Percentiles rank a stretch among this genome's conserved stretches.
Evolutionary conservation across 257 asterid species (phyloP).

Genomic region (Nicotiana obtusifolia): DNA sequence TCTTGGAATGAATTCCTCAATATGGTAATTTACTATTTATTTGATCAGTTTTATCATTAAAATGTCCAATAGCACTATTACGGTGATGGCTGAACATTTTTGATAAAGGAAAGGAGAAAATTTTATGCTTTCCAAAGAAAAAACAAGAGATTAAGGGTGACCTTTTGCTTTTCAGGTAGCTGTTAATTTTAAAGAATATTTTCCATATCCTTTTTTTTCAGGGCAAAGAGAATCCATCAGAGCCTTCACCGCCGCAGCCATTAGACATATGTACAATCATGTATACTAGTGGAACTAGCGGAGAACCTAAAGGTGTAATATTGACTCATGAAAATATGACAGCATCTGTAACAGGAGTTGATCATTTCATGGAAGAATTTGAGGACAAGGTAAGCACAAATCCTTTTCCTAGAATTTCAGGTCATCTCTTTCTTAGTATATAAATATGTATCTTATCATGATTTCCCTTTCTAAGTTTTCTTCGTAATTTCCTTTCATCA

Average conservation of each 20-base stretch:
- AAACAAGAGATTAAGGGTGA: too few species aligned
- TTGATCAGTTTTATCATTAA: too few species aligned
- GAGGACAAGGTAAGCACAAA: conserved; percentile 66
- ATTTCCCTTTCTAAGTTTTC: background rate
- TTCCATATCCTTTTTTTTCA: conserved; percentile 8
- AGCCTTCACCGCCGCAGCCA: conserved; percentile 62
- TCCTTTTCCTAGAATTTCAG: background rate
- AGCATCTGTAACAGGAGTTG: conserved; percentile 61
- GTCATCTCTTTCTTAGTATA: background rate
- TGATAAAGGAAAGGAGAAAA: too few species aligned
- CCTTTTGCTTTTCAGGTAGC: background rate
- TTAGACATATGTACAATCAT: conserved; percentile 62
- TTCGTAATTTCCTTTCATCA: background rate
- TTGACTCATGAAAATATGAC: conserved; percentile 79
- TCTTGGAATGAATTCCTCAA: conserved; percentile 73
- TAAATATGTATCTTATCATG: background rate
- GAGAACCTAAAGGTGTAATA: conserved; percentile 91
- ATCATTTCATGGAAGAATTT: conserved; percentile 79
- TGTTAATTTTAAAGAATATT: background rate
- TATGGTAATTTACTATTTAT: conserved; percentile 48
- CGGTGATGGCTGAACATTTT: background rate
- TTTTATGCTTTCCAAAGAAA: too few species aligned
- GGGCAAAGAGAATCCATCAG: conserved; percentile 61
- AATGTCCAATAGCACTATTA: too few species aligned
- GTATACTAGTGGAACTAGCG: conserved; percentile 99